Evolutionary conservation across 495 filamentous ascomycete species (phyloP), one percentile per base, ranked within the genome.

Genomic region (Xanthoparmelia taractica): DNA sequence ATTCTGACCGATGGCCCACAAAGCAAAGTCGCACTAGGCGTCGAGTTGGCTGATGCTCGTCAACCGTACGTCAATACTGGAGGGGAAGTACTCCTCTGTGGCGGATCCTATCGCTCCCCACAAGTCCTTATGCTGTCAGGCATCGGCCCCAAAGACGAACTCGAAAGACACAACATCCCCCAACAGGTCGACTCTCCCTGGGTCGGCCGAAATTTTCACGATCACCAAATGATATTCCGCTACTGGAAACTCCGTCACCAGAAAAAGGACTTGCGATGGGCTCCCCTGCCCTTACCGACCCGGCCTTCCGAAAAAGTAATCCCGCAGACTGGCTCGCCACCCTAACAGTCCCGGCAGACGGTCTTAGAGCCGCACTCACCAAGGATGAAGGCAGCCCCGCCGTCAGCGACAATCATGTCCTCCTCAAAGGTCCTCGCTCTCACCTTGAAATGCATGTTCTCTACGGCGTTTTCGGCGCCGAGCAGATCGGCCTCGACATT

Each of bases 81-180:
- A 55, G 71, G 71, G 4, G 78, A 82, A 61, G 75, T 82, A 10
- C 74, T 82, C 47, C 59, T 82, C 2, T 75, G 75, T 15, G 68
- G 74, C 33, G 78, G 78, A 17, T 70, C 77, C 25, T 75, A 76
- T 41, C 76, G 79, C 57, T 73, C 77, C 7, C 79, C 79, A 6
- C 76, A 79, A 68, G 70, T 82, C 4, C 73, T 82, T n/a, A 77
- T 79, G 73, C 73, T 80, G 12, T 77, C 74, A 23, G 79, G 79
- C 29, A 66, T 82, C 25, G 77, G 79, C 0, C 67, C 72, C 0
- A 50, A 23, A 12, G 61, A 66, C 18, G 55, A 72, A 34, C 66
- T 78, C 0, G 27, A 58, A 1, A 60, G 68, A 47, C 70, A 72
- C 48, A 63, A 57, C 31, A 73, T 76, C 15, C 45, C 62, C 0